phyloP scores from a whole-genome alignment of 1,284 basidiomycete species.

The Heterobasidion parviporum region DNA sequence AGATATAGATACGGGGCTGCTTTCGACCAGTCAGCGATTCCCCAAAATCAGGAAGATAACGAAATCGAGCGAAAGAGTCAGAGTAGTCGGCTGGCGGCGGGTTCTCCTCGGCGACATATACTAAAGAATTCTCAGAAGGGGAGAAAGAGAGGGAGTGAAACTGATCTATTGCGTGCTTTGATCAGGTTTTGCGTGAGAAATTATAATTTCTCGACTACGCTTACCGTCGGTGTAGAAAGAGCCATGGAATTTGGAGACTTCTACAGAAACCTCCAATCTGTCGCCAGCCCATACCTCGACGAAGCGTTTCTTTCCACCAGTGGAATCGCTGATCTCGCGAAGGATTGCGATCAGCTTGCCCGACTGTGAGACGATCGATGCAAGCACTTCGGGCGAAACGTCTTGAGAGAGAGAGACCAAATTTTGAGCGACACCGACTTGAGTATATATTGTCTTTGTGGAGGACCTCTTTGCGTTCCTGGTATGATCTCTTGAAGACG shows the following conservation, averaged over 20 bases:
- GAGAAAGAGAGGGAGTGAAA: slow-evolving; percentile 42
- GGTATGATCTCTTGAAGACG: slow-evolving; percentile 37
- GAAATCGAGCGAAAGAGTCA: slow-evolving; percentile 39
- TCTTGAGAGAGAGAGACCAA: slow-evolving; percentile 27
- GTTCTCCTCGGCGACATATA: slow-evolving; percentile 53
- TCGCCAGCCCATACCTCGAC: slow-evolving; percentile 55
- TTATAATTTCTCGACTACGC: slow-evolving; percentile 1
- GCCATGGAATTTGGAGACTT: slow-evolving; percentile 54
- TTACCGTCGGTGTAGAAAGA: slow-evolving; percentile 57
- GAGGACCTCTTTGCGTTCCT: slow-evolving; percentile 38
- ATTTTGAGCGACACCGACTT: slow-evolving; percentile 9
- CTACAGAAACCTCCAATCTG: slow-evolving; percentile 32
- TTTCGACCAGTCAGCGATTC: slow-evolving; percentile 43
- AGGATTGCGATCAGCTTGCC: slow-evolving; percentile 36
- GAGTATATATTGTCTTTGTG: slow-evolving; percentile 32
- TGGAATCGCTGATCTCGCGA: slow-evolving; percentile 27
- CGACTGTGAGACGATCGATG: slow-evolving; percentile 37
- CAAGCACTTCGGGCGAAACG: slow-evolving; percentile 30
- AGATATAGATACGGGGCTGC: slow-evolving; percentile 40
- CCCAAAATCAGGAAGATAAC: slow-evolving; percentile 46
- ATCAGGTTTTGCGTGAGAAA: background rate
- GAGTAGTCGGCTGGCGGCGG: slow-evolving; percentile 16
- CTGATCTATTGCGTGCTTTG: slow-evolving; percentile 23
- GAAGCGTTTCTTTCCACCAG: slow-evolving; percentile 33
- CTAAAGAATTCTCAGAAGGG: slow-evolving; percentile 38